Base-by-base conservation (phyloP, 331 rosid species). In the Telfairia occidentalis region DNA sequence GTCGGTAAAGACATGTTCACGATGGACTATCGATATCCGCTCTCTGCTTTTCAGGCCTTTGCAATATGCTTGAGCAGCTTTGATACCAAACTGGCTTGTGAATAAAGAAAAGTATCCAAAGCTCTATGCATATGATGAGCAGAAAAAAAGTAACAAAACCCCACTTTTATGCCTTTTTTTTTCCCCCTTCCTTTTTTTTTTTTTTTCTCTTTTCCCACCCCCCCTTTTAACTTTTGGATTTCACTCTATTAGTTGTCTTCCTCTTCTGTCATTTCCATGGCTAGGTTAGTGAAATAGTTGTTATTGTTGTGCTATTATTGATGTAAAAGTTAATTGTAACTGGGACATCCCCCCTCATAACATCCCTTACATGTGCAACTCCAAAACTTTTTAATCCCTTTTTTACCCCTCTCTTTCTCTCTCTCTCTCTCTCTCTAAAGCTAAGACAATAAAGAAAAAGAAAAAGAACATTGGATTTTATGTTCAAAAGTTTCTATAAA, bases 11-110 rank as follows among this genome's bases (percentile, higher is more conserved):
- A 92, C 35, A 92, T 90, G 89, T 92, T 92, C 89, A 92, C 97
- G 55, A 92, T 92, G 97, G 97, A 92, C 80, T 92, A 88, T 65
- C 82, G 90, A 11, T 92, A 90, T 78, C 97, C 97, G 7, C 73
- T 92, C 49, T 92, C 97, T 9, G 97, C 97, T 58, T 92, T 92
- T 87, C 97, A 92, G 82, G 97, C 97, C 29, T 92, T 92, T 66
- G 96, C 96, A 28, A 90, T 92, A 79, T 92, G 97, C 83, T 80
- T 91, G 82, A 91, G 96, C 79, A 91, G 96, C 96, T 91, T 91
- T 72, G 97, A 91, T 85, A 92, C 97, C 72, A 92, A 92, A 84
- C 75, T 90, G 88, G 97, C 97, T 71, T 92, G 97, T 89, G 97
- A 92, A 90, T 92, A 90, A 85, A 72, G 75, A 18, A 53, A 53